phyloP scores from a whole-genome alignment of 148 eudicot species.

The Gaultheria prostrata region DNA sequence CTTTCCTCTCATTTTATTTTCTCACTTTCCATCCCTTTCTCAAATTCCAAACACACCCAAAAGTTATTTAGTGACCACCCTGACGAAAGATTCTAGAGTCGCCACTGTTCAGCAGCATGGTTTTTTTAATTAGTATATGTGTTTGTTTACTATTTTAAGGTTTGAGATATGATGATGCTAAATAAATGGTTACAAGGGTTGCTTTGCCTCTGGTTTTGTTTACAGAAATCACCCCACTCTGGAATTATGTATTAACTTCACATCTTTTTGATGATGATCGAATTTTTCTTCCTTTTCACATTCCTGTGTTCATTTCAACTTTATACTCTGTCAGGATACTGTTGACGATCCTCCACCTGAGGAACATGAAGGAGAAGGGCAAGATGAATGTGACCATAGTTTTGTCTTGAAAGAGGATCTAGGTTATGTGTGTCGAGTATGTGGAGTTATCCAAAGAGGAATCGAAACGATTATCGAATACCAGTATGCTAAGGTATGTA shows the following conservation, averaged over 20 bases:
- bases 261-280: not conserved
- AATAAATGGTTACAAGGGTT: not conserved
- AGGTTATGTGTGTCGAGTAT: slow-evolving; percentile 91
- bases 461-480: slow-evolving; percentile 86
- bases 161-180: not conserved
- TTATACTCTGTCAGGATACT: slow-evolving; percentile 44
- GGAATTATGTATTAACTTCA: not conserved
- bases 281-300: not conserved
- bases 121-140: not conserved
- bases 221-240: not conserved
- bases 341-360: slow-evolving; percentile 40
- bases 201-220: not conserved
- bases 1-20: too few relatives aligned
- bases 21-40: too few relatives aligned
- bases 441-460: slow-evolving; percentile 74
- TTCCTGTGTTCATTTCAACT: not conserved
- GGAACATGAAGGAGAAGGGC: slow-evolving; percentile 31
- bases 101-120: not conserved
- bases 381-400: slow-evolving; percentile 81
- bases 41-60: too few relatives aligned
- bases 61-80: too few relatives aligned
- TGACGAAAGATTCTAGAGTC: too few relatives aligned
- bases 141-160: not conserved
- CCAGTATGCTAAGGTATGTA: slow-evolving; percentile 46
- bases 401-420: slow-evolving; percentile 86